Evolutionary conservation across 1,284 basidiomycete genomes (phyloP), one percentile per base, ranked within the genome.

Genomic region (Pisolithus thermaeus): DNA sequence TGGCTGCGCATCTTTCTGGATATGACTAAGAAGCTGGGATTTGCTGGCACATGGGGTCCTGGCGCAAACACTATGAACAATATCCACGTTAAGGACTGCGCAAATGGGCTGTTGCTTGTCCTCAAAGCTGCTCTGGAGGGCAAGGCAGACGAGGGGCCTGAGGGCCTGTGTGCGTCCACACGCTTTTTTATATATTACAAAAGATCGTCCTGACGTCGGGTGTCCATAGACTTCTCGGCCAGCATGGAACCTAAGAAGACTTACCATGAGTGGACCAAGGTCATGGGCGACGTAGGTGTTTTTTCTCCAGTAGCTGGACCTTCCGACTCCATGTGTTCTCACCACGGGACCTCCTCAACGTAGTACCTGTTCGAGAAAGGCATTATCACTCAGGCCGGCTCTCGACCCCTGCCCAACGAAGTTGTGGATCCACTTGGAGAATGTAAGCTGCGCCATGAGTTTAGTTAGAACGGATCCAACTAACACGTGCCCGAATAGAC

Each of bases 21-120:
- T 35, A 61, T 70, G 49, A 62, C 59, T 47, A 67, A 68, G 51
- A 53, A 60, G 0, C 53, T 61, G 7, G 68, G 70, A 14, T 60
- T 61, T 44, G 66, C 64, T 0, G 73, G 72, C 7, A 73, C 72
- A 3, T 75, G 71, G 71, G 74, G 73, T 16, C 57, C 60, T 3
- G 72, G 72, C 1, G 58, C 60, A 23, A 75, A 72, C 37, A 43
- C 60, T n/a, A 68, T 72, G 61, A 63, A 61, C 38, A 71, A 65
- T 36, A 60, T 73, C 7, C 73, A 74, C 40, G 69, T 76, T 47
- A 68, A 65, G 43, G 73, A 75, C 46, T 64, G 63, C 12, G 67
- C 68, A 0, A 57, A 55, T 32, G 69, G 66, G 12, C 41, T 74
- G 3, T 22, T 70, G 20, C 57, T 62, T 16, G 55, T 73, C 27